Evolutionary conservation across 2,329 filamentous ascomycete genomes (phyloP).

Genomic region (Diplodia scrobiculata): DNA sequence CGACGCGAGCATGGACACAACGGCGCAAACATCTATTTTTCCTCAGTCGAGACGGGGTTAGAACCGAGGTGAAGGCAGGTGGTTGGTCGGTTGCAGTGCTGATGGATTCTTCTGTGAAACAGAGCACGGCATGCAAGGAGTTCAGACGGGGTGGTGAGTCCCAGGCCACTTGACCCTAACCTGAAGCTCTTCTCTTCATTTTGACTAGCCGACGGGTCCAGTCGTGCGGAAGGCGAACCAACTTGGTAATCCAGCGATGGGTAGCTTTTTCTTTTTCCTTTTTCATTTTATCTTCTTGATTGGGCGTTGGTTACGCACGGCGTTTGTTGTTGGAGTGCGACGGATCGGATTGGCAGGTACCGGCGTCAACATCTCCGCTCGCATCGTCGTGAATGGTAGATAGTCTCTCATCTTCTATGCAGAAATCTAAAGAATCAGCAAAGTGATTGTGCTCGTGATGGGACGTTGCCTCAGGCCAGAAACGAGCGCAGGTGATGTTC

Average conservation of each 20-base stretch:
- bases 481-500: not conserved
- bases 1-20: slow-evolving; percentile 16
- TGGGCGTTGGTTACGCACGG: slow-evolving; percentile 15
- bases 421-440: slow-evolving; percentile 1
- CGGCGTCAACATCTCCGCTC: slow-evolving; percentile 13
- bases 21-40: slow-evolving; percentile 19
- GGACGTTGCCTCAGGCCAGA: not conserved
- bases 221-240: not conserved
- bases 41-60: not conserved
- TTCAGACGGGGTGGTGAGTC: not conserved
- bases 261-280: not conserved
- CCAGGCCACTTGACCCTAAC: not conserved
- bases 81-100: not conserved
- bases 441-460: not conserved
- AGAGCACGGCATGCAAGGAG: slow-evolving; percentile 14
- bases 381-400: slow-evolving; percentile 19
- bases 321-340: not conserved
- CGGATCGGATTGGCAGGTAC: not conserved
- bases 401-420: not conserved
- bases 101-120: slow-evolving; percentile 1
- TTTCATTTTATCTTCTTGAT: not conserved
- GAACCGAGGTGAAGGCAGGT: not conserved
- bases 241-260: slow-evolving; percentile 1
- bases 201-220: not conserved
- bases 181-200: not conserved